These are phyloP conservation scores for Pulicaria dysenterica DNA, from an alignment of 129 eudicot genomes.

Conservation along the genomic window DNA sequence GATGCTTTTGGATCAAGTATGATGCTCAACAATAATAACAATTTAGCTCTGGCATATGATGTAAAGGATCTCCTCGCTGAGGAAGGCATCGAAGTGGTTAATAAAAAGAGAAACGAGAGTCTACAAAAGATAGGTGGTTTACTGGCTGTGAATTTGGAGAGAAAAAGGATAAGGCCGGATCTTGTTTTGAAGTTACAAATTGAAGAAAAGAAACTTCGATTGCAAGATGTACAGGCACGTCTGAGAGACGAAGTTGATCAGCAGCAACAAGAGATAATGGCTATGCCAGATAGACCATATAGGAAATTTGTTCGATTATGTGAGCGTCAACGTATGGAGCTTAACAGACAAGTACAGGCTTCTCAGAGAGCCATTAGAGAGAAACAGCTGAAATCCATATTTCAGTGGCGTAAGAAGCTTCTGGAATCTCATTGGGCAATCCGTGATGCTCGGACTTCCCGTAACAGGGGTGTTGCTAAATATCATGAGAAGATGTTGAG, in stretches of 20 bases:
- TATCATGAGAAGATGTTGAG: slow-evolving; percentile 94
- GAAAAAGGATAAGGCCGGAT: slow-evolving; percentile 94
- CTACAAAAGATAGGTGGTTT: slow-evolving; percentile 72
- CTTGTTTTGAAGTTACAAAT: slow-evolving; percentile 81
- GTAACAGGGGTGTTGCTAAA: slow-evolving; percentile 94
- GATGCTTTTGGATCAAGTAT: slow-evolving; percentile 78
- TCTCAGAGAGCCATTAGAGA: slow-evolving; percentile 80
- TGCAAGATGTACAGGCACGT: slow-evolving; percentile 76
- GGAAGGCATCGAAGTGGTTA: slow-evolving; percentile 67
- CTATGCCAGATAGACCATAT: slow-evolving; percentile 96
- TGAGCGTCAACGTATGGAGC: slow-evolving; percentile 91
- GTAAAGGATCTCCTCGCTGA: slow-evolving; percentile 69
- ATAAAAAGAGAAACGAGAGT: slow-evolving; percentile 61
- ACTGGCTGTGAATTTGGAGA: slow-evolving; percentile 76
- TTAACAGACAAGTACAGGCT: slow-evolving; percentile 82
- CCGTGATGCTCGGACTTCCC: slow-evolving; percentile 94
- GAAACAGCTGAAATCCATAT: slow-evolving; percentile 78
- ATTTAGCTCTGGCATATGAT: slow-evolving; percentile 78
- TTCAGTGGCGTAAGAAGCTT: slow-evolving; percentile 99
- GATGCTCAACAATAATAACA: slow-evolving; percentile 77
- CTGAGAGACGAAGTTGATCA: slow-evolving; percentile 89
- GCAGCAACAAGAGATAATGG: slow-evolving; percentile 93
- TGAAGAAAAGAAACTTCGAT: slow-evolving; percentile 77
- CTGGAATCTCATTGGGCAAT: slow-evolving; percentile 96
- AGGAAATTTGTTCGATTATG: slow-evolving; percentile 84